Percentiles rank a stretch among this genome's conserved stretches.
Conservation (phyloP, 495 filamentous ascomycete genomes). For the Penicillium taxi region DNA sequence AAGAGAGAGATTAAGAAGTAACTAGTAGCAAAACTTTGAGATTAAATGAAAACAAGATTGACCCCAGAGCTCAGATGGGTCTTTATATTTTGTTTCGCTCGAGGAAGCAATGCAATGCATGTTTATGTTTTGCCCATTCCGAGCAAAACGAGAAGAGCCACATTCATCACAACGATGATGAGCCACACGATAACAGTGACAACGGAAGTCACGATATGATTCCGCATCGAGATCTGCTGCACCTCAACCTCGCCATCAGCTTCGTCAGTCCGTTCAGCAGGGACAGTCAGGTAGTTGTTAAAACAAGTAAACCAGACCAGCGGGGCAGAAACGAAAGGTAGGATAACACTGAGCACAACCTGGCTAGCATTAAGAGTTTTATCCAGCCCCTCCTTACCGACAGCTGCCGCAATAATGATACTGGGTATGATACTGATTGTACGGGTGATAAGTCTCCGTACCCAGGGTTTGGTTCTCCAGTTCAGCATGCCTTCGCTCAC, state of each 20-base stretch:
- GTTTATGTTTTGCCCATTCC: slow-evolving; percentile 44
- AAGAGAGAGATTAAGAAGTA: too few species aligned
- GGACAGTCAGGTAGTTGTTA: slow-evolving; percentile 73
- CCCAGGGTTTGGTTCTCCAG: slow-evolving; percentile 63
- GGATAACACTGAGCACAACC: slow-evolving; percentile 69
- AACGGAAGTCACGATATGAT: slow-evolving; percentile 48
- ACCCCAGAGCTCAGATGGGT: too few species aligned
- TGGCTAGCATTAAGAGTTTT: slow-evolving; percentile 70
- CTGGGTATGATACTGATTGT: slow-evolving; percentile 70
- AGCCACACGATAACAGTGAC: slow-evolving; percentile 57
- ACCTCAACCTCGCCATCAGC: slow-evolving; percentile 19
- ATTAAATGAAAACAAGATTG: too few species aligned
- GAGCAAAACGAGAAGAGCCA: slow-evolving; percentile 62
- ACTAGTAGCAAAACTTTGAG: too few species aligned
- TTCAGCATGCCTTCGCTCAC: slow-evolving; percentile 70
- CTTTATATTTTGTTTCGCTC: background rate
- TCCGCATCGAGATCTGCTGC: slow-evolving; percentile 45
- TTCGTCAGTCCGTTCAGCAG: slow-evolving; percentile 19
- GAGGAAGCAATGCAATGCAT: slow-evolving; percentile 2
- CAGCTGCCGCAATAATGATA: slow-evolving; percentile 74
- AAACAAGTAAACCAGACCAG: slow-evolving; percentile 82
- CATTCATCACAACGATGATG: slow-evolving; percentile 63
- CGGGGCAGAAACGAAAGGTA: slow-evolving; percentile 76
- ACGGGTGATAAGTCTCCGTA: slow-evolving; percentile 61
- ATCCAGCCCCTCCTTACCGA: slow-evolving; percentile 61